Evolutionary conservation across 192 early-diverging fungal genomes (phyloP), one percentile per base, ranked within the genome.

Genomic region (Linnemannia hyalina): DNA sequence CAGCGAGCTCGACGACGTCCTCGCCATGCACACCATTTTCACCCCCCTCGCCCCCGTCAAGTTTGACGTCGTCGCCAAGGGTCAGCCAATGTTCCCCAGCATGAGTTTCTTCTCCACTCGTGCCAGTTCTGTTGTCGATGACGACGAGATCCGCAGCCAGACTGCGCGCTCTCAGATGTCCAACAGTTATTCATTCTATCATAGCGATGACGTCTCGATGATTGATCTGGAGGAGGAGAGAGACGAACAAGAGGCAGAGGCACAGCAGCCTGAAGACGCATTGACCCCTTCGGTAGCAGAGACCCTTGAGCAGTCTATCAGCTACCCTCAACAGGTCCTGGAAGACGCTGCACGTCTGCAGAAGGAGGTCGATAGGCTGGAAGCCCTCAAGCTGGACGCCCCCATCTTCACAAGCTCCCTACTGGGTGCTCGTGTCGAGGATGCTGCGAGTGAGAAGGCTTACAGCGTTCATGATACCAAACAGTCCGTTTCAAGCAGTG

Each of bases 1-100:
- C 20, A 76, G 77, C 44, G 82, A 85, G 54, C 77, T 85, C 5
- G 82, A 85, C 9, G 82, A 85, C 65, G 82, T 85, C 26, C 68
- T 85, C 32, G 76, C 82, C 29, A 80, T 85, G 77, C 82, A 85
- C 32, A 69, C 82, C 22, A 65, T 85, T 22, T 75, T 83, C 49
- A 75, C 40, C 3, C 77, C 79, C 20, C 10, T 76, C 26, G 49
- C 77, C 7, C 77, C 82, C 20, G 82, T 85, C 73, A 79, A 73
- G 69, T 85, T 85, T 42, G 77, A 85, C 41, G 74, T 85, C 55
- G 23, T 71, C 6, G 42, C 75, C 13, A 52, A 26, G 23, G 69
- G 42, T 8, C 73, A 69, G n/a, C 38, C 18, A 20, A 38, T 70
- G 35, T 42, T 70, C 38, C 36, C 20, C 15, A 41, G 1, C 18